A percentile compares a stretch with the other conserved stretches of the same genome.
phyloP scores from a whole-genome alignment of 768 basidiomycete species.

The Galerina marginata region DNA sequence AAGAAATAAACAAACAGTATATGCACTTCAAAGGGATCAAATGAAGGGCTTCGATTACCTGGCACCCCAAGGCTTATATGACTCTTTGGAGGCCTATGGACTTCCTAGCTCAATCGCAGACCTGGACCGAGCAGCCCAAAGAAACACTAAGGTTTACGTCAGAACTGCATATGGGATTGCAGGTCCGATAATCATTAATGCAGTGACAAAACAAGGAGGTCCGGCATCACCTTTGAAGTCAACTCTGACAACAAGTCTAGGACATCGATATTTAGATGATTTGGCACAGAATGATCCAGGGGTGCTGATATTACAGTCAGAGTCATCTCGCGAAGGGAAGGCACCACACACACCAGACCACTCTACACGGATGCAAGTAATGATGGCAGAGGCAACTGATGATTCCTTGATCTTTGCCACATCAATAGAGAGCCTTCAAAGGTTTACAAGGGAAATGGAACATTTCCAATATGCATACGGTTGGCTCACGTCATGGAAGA shows the following conservation, averaged over 20 bases:
- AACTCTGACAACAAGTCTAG: constrained; percentile 14
- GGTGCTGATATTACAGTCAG: no score
- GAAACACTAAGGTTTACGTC: no score
- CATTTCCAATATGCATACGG: constrained; percentile 31
- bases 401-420: constrained; percentile 14
- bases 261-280: constrained; percentile 1
- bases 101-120: no score
- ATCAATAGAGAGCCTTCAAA: constrained; percentile 1
- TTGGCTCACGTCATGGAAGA: constrained; percentile 27
- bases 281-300: neutral
- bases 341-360: no score
- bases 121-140: no score
- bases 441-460: constrained; percentile 13
- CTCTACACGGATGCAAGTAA: neutral
- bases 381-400: constrained; percentile 15
- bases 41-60: constrained; percentile 39
- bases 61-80: constrained; percentile 32
- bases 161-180: no score
- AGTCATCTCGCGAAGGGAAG: no score
- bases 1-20: constrained; percentile 21
- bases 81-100: no score
- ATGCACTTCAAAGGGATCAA: constrained; percentile 31
- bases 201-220: constrained; percentile 22
- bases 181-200: no score
- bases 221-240: constrained; percentile 11